Evolutionary conservation across 768 basidiomycete genomes (phyloP), one percentile per base, ranked within the genome.

Genomic region (Obba rivulosa): DNA sequence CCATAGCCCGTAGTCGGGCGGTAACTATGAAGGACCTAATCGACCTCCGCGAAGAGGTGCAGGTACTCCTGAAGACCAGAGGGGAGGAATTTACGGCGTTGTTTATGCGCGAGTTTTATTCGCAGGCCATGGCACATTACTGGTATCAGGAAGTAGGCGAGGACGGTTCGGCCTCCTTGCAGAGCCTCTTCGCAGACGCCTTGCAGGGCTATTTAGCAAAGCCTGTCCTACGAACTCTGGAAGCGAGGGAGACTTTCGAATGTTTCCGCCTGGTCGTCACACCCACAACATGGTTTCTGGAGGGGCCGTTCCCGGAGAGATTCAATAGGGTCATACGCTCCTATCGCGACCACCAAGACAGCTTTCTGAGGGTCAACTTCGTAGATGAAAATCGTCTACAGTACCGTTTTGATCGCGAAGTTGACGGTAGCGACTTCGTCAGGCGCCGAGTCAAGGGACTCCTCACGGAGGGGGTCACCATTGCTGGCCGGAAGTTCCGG

Each of bases 301-400:
- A 71, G 28, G 83, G 83, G 0, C 81, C 81, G 4, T 73, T 70
- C 48, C 69, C 69, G 4, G 83, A 85, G 51, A 72, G 77, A 5
- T 80, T 80, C 0, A 87, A 86, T 52, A 67, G 80, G 3, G 72
- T 85, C 34, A 73, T 86, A 34, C 76, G 83, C 18, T 63, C 63
- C 8, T 84, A 79, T 56, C 59, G 67, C 0, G 47, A 60, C 20
- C 61, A 77, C 45, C 74, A 78, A 18, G 70, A 77, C 50, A 72
- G 69, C 21, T 87, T 87, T 57, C 54, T 86, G 21, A 77, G 83
- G 8, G 83, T 86, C 48, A 67, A 70, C 47, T 83, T 85, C 56
- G 69, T 73, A 16, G 83, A 87, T 45, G 83, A 87, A 57, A 75
- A 70, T 10, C 62, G 66, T 4, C 58, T 80, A 4, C 73, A 74